Base-by-base conservation (phyloP, 192 early-diverging fungal genomes). In the Coemansia sp. region DNA sequence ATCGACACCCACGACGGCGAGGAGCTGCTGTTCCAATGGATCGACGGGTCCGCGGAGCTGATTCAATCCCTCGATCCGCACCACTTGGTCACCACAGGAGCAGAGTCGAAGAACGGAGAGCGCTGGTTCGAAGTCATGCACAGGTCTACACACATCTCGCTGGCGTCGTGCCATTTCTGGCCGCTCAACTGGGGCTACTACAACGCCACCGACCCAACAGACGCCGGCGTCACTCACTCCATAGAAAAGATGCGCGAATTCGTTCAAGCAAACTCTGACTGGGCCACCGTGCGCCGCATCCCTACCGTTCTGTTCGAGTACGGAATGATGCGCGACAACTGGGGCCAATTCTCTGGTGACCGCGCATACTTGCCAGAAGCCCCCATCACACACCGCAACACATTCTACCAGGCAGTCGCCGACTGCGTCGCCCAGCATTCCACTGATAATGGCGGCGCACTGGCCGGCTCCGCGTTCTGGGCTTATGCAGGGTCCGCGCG, bases 391-490 rank as follows among this genome's bases (percentile, higher is more conserved):
- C 74, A 89, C 29, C 79, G 77, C 23, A 74, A 87, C 59, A 62
- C 36, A 52, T 89, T 81, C 62, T 89, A 80, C 55, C 53, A 48
- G 9, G 70, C 72, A 6, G 65, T 89, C 6, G 55, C 67, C 27
- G 58, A 69, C n/a, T 54, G 52, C 23, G n/a, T 31, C 2, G 33
- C 15, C 3, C 15, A 54, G 29, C 33, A 33, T 15, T 54, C 52
- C 2, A 8, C 27, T 2, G n/a, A 19, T 15, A 71, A 50, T 79
- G 20, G 68, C 62, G 59, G 67, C 17, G 48, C 65, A 6, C 71
- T 77, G 27, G 65, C 64, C 0, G 87, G 88, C 15, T 62, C 70
- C n/a, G 74, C 79, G 10, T 89, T 89, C 60, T 89, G 88, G 88
- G 87, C 85, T 14, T 89, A 84, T 40, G 55, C 82, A 19, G 87